Base-by-base conservation (phyloP, 257 asterid genomes). In the Coffea eugenioides region DNA sequence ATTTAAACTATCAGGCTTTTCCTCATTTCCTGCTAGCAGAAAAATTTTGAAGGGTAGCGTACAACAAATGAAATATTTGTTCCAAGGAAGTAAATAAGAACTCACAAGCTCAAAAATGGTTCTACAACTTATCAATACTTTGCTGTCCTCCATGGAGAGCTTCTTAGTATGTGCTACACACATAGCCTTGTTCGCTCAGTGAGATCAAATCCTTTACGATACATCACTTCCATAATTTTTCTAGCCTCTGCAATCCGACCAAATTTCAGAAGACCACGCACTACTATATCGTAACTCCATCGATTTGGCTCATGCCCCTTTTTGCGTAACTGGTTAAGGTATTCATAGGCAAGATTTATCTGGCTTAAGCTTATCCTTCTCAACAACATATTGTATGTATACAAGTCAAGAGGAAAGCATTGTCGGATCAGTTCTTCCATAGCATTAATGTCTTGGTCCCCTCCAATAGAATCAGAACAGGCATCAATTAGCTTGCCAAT, bases 331-430 rank as follows among this genome's bases (percentile, higher is more conserved):
- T 72, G 81, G 59, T 86, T 68, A 67, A 93, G 84, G 85, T 83
- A 85, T 39, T 78, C 76, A 62, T 87, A 83, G 72, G 94, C 93
- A 80, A 18, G 78, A 76, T 89, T 87, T 61, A 86, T 79, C 67
- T 87, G 85, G 8, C 78, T 81, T 79, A 70, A 71, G 80, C 84
- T 82, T 79, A 90, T 65, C 88, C 88, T 93, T 87, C 87, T 90
- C 87, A 95, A 78, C 82, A 92, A 80, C 90, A 93, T 85, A 86
- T 91, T 92, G 85, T 87, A 83, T 3, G 99, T 92, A 81, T 83
- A 92, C n/a, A 82, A 36, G 79, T 93, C 89, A 6, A 87, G 81
- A 68, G 81, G 82, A 82, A 93, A 95, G 87, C 94, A 90, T 76
- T 84, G 82, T 48, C 71, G 82, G 51, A 95, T 86, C 78, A 89